phyloP scores from a whole-genome alignment of 1,284 basidiomycete species.

The Ceratobasidium sp. region DNA sequence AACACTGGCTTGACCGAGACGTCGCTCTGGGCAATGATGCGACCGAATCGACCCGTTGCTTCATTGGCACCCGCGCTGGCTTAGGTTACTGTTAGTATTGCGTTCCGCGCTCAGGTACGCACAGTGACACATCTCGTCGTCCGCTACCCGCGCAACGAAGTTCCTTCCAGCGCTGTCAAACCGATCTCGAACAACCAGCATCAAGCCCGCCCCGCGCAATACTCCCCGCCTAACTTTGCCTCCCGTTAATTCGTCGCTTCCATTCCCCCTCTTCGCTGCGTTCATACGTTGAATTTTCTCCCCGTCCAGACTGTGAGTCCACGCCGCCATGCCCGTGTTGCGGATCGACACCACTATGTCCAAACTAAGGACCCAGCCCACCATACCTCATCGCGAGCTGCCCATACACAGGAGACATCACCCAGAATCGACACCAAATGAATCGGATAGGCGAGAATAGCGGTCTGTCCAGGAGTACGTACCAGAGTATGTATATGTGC shows the following conservation, averaged over 20 bases:
- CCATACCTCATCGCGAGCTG: slow-evolving; percentile 33
- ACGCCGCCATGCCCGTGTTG: not conserved
- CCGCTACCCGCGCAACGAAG: slow-evolving; percentile 9
- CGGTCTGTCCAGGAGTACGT: not conserved
- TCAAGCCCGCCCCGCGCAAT: not conserved
- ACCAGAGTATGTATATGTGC: not conserved
- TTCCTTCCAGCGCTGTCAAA: no score
- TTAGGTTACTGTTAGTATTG: not conserved
- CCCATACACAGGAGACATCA: slow-evolving; percentile 32
- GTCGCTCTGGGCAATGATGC: slow-evolving; percentile 39
- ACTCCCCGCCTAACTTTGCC: not conserved
- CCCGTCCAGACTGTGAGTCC: not conserved
- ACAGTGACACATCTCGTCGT: slow-evolving; percentile 18
- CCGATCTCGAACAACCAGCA: no score
- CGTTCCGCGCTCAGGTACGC: slow-evolving; percentile 30
- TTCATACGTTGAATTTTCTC: no score
- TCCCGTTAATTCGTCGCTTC: not conserved
- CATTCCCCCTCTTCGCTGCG: not conserved
- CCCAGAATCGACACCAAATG: not conserved
- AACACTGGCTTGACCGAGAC: slow-evolving; percentile 17
- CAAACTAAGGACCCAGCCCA: not conserved
- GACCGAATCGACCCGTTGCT: slow-evolving; percentile 29
- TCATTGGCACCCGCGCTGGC: slow-evolving; percentile 4
- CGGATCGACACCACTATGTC: not conserved
- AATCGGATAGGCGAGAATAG: not conserved